Evolutionary conservation across 78 protist species (phyloP).

Genomic region (Guillardia theta): DNA sequence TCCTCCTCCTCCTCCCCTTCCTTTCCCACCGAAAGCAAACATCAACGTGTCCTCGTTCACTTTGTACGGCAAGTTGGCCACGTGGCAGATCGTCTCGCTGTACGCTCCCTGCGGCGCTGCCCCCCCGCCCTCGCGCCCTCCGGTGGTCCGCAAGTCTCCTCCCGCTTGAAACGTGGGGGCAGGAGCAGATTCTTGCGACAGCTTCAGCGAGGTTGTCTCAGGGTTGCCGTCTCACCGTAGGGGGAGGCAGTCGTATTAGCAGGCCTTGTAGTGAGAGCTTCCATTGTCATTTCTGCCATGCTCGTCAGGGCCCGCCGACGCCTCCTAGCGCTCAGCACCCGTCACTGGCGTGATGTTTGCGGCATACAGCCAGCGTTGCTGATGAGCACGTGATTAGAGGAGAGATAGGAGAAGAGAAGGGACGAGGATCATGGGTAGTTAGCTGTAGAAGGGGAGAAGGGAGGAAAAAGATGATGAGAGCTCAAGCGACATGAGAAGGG

Average conservation of each 20-base stretch:
- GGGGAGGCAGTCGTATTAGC: neutral
- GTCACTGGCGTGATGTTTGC: neutral
- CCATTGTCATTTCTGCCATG: neutral
- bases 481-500: neutral
- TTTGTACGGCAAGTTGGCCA: neutral
- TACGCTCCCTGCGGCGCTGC: neutral
- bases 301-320: neutral
- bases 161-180: neutral
- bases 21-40: slow-evolving; percentile 23
- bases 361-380: no score
- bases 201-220: no score
- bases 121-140: neutral
- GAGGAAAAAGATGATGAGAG: neutral
- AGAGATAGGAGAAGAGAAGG: neutral
- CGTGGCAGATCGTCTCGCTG: neutral
- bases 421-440: neutral
- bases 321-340: neutral
- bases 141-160: neutral
- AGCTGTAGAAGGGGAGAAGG: neutral
- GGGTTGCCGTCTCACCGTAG: no score
- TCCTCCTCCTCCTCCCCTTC: no score
- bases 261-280: neutral
- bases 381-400: neutral
- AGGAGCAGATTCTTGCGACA: no score
- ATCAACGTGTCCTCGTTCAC: neutral